Evolutionary conservation across 2,329 filamentous ascomycete genomes (phyloP).

Genomic region (Teratosphaeria viscida): DNA sequence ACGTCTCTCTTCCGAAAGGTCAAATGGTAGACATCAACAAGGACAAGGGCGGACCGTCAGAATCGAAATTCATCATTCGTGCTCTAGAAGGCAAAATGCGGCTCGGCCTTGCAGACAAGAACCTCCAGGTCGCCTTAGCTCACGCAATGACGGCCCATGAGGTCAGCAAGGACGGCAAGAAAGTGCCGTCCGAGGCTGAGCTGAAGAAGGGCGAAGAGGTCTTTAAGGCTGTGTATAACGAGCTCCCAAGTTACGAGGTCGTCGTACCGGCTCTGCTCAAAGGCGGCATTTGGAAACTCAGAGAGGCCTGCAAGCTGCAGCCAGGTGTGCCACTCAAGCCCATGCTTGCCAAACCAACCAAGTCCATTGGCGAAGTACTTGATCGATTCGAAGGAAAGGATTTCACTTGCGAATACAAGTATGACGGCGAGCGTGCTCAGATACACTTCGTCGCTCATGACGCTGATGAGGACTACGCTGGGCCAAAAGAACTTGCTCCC

Average conservation of each 20-base stretch:
- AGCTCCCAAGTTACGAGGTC: constrained; percentile 88
- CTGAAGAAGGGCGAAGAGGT: constrained; percentile 74
- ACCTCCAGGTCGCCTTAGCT: constrained; percentile 77
- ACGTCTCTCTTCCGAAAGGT: constrained; percentile 60
- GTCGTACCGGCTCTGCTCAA: constrained; percentile 85
- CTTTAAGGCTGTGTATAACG: constrained; percentile 77
- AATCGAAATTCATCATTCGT: constrained; percentile 86
- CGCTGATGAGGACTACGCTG: constrained; percentile 57
- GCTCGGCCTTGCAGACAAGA: constrained; percentile 83
- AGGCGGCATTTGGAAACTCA: constrained; percentile 72
- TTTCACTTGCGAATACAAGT: constrained; percentile 98
- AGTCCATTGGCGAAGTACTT: constrained; percentile 93
- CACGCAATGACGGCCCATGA: constrained; percentile 85
- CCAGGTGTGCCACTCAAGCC: constrained; percentile 93
- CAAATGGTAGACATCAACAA: constrained; percentile 68
- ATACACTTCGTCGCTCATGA: constrained; percentile 93
- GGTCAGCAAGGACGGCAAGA: constrained; percentile 54
- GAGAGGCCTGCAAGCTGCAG: constrained; percentile 78
- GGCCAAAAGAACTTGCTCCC: constrained; percentile 36
- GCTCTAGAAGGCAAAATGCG: constrained; percentile 92
- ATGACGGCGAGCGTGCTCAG: constrained; percentile 95
- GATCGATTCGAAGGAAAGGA: constrained; percentile 91
- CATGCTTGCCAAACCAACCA: constrained; percentile 97
- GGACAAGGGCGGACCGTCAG: constrained; percentile 86
- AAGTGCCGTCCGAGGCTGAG: constrained; percentile 61